Percentiles rank a stretch among this genome's conserved stretches.
Evolutionary conservation across 495 filamentous ascomycete species (phyloP).

Genomic region (Aspergillus campestris): DNA sequence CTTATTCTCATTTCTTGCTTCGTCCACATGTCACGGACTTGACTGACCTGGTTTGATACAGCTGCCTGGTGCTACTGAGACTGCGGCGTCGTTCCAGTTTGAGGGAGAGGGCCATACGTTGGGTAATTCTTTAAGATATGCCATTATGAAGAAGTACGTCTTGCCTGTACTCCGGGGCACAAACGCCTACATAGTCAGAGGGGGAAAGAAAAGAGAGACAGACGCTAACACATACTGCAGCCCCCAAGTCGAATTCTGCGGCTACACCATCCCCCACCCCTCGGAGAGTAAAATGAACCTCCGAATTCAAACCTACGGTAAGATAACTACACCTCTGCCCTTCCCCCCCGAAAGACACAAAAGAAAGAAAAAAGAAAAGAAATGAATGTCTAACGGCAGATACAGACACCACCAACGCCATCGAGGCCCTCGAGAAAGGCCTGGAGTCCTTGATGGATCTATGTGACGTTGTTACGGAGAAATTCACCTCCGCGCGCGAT

Average conservation of each 20-base stretch:
- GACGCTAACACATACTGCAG: conserved; percentile 31
- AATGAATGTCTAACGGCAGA: conserved; percentile 1
- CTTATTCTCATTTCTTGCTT: background rate
- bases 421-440: conserved; percentile 82
- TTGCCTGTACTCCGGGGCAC: background rate
- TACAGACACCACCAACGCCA: conserved; percentile 67
- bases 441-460: conserved; percentile 79
- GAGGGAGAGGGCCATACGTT: conserved; percentile 88
- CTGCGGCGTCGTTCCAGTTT: conserved; percentile 79
- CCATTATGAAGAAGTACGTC: conserved; percentile 96
- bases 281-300: conserved; percentile 95
- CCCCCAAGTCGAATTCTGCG: conserved; percentile 93
- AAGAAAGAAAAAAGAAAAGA: background rate
- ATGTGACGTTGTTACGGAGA: conserved; percentile 83
- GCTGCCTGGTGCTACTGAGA: conserved; percentile 64
- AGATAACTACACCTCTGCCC: conserved; percentile 14
- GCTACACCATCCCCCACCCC: conserved; percentile 95
- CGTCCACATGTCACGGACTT: background rate
- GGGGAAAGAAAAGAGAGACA: background rate
- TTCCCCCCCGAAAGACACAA: background rate
- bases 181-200: too few species aligned
- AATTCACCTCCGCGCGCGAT: conserved; percentile 62
- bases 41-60: conserved; percentile 16
- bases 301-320: conserved; percentile 92
- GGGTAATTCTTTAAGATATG: conserved; percentile 85